Conservation (phyloP, 2,329 filamentous ascomycete species). For the Fusarium agapanthi region DNA sequence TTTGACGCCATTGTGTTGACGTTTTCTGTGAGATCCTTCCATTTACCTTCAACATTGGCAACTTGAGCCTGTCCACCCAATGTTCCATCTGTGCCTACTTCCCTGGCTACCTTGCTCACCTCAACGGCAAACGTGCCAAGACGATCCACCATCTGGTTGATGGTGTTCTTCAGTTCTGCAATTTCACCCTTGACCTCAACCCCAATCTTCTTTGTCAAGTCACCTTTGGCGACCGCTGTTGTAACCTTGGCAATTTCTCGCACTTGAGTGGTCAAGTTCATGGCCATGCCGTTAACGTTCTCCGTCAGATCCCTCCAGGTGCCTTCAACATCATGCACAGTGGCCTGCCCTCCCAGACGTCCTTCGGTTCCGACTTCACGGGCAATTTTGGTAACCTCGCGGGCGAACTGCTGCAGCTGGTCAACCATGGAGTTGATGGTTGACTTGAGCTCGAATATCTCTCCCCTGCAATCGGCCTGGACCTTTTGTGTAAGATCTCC, state of each 20-base stretch:
- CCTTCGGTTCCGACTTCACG: constrained; percentile 97
- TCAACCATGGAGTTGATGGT: constrained; percentile 99
- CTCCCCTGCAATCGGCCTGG: constrained; percentile 89
- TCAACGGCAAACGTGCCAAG: constrained; percentile 95
- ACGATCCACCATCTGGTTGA: constrained; percentile 99
- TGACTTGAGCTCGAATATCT: constrained; percentile 93
- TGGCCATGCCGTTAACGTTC: constrained; percentile 98
- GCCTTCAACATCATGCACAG: constrained; percentile 94
- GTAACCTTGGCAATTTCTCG: constrained; percentile 97
- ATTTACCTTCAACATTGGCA: constrained; percentile 95
- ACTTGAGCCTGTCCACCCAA: constrained; percentile 93
- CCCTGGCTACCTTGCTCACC: constrained; percentile 92
- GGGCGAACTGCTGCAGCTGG: constrained; percentile 94
- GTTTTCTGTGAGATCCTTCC: constrained; percentile 95
- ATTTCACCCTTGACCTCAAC: constrained; percentile 96
- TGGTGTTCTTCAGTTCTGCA: constrained; percentile 92
- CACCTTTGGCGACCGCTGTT: constrained; percentile 91
- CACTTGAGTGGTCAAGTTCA: constrained; percentile 97
- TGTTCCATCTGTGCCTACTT: constrained; percentile 95
- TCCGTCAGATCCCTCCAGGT: constrained; percentile 97
- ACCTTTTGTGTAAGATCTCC: constrained; percentile 98
- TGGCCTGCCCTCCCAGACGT: constrained; percentile 91
- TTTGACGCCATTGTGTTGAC: constrained; percentile 81
- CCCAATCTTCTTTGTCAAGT: constrained; percentile 94
- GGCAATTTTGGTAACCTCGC: constrained; percentile 95